Evolutionary conservation across 257 asterid species (phyloP).

Genomic region (Rehmannia glutinosa): DNA sequence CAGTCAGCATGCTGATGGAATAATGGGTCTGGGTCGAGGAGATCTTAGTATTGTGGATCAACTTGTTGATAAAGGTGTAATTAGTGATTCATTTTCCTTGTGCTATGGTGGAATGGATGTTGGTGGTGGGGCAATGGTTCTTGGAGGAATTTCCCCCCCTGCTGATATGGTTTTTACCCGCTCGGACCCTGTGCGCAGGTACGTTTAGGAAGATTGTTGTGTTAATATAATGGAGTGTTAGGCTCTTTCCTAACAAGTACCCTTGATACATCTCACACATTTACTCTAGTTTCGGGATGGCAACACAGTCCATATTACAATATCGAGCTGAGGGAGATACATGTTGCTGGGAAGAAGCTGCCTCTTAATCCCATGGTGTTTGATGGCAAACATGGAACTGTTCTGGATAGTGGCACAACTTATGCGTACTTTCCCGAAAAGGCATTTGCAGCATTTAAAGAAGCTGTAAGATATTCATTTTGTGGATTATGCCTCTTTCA

Average conservation of each 20-base stretch:
- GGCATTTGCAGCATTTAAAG: slow-evolving; percentile 80
- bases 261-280: slow-evolving; percentile 93
- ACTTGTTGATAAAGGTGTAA: slow-evolving; percentile 83
- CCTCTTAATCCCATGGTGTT: slow-evolving; percentile 55
- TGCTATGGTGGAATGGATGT: slow-evolving; percentile 99
- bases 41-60: slow-evolving; percentile 98
- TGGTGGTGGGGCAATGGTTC: slow-evolving; percentile 99
- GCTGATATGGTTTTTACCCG: slow-evolving; percentile 73
- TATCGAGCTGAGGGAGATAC: slow-evolving; percentile 90
- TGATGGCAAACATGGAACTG: slow-evolving; percentile 90
- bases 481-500: slow-evolving; percentile 19
- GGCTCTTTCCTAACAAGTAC: slow-evolving; percentile 80
- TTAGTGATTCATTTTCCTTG: slow-evolving; percentile 86
- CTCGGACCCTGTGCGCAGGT: slow-evolving; percentile 94
- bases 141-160: slow-evolving; percentile 82
- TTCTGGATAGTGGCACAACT: slow-evolving; percentile 97
- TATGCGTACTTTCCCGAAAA: slow-evolving; percentile 93
- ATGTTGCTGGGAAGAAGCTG: slow-evolving; percentile 93
- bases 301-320: slow-evolving; percentile 99
- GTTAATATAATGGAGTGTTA: slow-evolving; percentile 47
- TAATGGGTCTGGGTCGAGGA: slow-evolving; percentile 98
- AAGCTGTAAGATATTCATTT: slow-evolving; percentile 63
- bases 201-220: slow-evolving; percentile 35
- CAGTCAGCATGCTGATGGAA: slow-evolving; percentile 99
- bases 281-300: slow-evolving; percentile 99